These are phyloP conservation scores for Trametes villosa DNA, from an alignment of 768 basidiomycete species.

Conservation along the genomic window DNA sequence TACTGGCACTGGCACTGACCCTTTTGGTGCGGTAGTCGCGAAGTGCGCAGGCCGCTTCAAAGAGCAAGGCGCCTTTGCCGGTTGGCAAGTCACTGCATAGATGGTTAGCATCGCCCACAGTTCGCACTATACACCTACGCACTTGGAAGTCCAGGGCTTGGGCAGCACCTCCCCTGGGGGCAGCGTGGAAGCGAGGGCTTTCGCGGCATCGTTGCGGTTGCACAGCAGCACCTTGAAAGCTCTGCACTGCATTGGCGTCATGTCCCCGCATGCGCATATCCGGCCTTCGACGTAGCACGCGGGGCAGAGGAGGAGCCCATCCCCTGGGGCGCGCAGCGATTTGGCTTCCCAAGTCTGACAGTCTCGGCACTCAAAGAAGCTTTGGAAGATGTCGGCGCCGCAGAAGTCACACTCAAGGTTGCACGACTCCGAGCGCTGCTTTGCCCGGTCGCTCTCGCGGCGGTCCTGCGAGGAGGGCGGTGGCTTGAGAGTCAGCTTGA, in stretches of 20 bases:
- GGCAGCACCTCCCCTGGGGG: background rate
- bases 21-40: background rate
- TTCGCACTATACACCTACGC: background rate
- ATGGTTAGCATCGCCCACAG: background rate
- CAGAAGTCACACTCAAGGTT: slow-evolving; percentile 75
- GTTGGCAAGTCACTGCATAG: background rate
- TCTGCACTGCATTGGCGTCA: slow-evolving; percentile 65
- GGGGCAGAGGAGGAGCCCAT: slow-evolving; percentile 62
- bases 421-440: slow-evolving; percentile 16
- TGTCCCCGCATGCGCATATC: slow-evolving; percentile 62
- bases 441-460: slow-evolving; percentile 19
- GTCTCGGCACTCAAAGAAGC: slow-evolving; percentile 70
- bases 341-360: slow-evolving; percentile 37
- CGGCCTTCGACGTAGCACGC: slow-evolving; percentile 81
- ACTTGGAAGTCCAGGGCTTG: background rate
- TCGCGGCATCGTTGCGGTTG: slow-evolving; percentile 46
- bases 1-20: too few species aligned
- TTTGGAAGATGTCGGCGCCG: slow-evolving; percentile 81
- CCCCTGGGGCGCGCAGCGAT: slow-evolving; percentile 33
- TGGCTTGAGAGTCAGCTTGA: background rate
- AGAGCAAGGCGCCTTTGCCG: slow-evolving; percentile 10
- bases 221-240: slow-evolving; percentile 50
- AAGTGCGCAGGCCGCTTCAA: slow-evolving; percentile 30
- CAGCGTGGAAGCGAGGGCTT: slow-evolving; percentile 23
- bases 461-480: background rate